Base-by-base conservation (phyloP, 2,329 filamentous ascomycete genomes). In the Fusarium sororula region DNA sequence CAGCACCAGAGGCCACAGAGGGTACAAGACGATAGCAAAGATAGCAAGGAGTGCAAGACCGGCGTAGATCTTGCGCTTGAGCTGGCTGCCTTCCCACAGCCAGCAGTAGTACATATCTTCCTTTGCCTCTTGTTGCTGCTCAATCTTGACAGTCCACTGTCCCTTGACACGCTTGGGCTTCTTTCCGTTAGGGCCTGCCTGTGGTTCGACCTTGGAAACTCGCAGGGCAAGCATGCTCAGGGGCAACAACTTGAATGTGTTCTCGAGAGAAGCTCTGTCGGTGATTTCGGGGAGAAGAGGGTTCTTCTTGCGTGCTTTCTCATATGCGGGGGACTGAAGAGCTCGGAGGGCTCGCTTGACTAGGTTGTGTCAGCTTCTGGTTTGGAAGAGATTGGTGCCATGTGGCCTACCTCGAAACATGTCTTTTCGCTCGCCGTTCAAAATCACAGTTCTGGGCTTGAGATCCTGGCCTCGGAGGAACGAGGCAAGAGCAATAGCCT, bases 331-430 rank as follows among this genome's bases (percentile, higher is more conserved):
- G 28, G 95, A 96, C 83, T 97, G 88, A 61, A 99, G 89, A 35
- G 94, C 95, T 78, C 96, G 93, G 71, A 99, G 92, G 45, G 96
- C 96, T 81, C 96, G 94, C 88, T 98, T 98, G 82, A 99, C 96
- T 97, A 75, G 75, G 30, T 22, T 9, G 47, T 37, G 57, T 74
- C 63, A 73, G 59, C 14, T 18, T 42, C 67, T n/a, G 37, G 10
- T 63, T 18, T 35, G 12, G 45, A 20, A 47, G 41, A 53, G 51
- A 48, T 38, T 13, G 24, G n/a, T 24, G 24, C 24, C 22, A 44
- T n/a, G 32, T 37, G 28, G 70, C 80, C 56, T 86, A 96, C 94
- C 95, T 88, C 92, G 93, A 84, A 99, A 98, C 94, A 99, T 97
- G 75, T 99, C 96, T 85, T 98, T 98, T 79, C 96, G 90, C 87